phyloP scores from a whole-genome alignment of 106 monocot genomes.

The Acorus gramineus region DNA sequence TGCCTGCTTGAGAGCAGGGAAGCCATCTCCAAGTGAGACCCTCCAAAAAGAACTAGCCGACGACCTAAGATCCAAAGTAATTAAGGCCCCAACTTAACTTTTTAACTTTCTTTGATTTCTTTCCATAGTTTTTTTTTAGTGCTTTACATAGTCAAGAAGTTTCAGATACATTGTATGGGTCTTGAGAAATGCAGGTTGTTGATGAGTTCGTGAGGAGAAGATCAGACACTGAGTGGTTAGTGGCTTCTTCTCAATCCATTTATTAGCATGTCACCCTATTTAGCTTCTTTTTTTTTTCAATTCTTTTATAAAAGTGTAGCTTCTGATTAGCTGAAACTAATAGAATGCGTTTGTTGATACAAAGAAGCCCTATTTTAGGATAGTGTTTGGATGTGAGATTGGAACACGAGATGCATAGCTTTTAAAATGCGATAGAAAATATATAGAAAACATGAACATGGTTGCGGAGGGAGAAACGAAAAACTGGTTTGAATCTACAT shows the following conservation, averaged over 20 bases:
- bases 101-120: conserved; percentile 1
- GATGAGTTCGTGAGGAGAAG: conserved; percentile 63
- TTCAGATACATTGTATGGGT: too few species aligned
- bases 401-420: too few species aligned
- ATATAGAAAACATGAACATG: too few species aligned
- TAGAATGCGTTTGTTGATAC: too few species aligned
- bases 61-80: conserved; percentile 61
- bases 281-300: too few species aligned
- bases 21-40: conserved; percentile 49
- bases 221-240: conserved; percentile 60
- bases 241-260: background rate
- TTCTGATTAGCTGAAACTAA: too few species aligned
- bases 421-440: too few species aligned
- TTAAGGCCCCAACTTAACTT: background rate
- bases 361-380: too few species aligned
- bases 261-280: too few species aligned
- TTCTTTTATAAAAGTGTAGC: background rate
- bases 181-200: conserved; percentile 31
- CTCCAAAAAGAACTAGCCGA: conserved; percentile 62
- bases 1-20: conserved; percentile 43
- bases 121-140: background rate
- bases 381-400: too few species aligned
- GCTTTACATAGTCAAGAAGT: background rate
- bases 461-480: too few species aligned
- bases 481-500: too few species aligned